Evolutionary conservation across 768 basidiomycete genomes (phyloP).

Genomic region (Leucogyrophana mollusca): DNA sequence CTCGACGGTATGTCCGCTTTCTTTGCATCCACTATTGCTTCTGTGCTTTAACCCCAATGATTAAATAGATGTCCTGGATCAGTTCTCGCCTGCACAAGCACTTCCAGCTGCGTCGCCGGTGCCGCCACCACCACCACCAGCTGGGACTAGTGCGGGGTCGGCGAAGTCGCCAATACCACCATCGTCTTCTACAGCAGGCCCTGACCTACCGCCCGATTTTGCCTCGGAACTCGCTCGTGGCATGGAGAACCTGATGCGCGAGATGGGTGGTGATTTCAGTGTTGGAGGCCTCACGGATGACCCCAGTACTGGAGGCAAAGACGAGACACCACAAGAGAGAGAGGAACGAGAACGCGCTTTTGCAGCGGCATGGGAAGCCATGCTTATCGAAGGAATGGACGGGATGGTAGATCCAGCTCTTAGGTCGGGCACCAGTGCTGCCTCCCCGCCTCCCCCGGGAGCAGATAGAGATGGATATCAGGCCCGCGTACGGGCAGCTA

Average conservation of each 20-base stretch:
- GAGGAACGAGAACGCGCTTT: slow-evolving; percentile 38
- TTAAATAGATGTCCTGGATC: slow-evolving; percentile 46
- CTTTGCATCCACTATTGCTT: neutral
- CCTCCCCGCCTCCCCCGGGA: slow-evolving; percentile 5
- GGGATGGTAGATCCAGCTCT: slow-evolving; percentile 26
- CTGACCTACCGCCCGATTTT: slow-evolving; percentile 30
- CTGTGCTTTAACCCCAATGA: neutral
- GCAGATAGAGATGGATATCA: slow-evolving; percentile 53
- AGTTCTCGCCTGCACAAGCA: slow-evolving; percentile 32
- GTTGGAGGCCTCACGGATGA: slow-evolving; percentile 9
- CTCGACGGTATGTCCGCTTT: slow-evolving; percentile 44
- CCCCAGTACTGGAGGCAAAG: slow-evolving; percentile 10
- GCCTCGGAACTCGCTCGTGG: slow-evolving; percentile 37
- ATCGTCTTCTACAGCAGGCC: neutral
- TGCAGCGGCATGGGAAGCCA: slow-evolving; percentile 68
- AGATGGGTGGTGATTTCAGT: slow-evolving; percentile 28
- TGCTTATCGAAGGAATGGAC: slow-evolving; percentile 65
- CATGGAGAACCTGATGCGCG: slow-evolving; percentile 46
- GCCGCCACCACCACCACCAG: slow-evolving; percentile 11
- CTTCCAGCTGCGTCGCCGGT: slow-evolving; percentile 12
- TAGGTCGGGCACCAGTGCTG: neutral
- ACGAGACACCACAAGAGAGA: slow-evolving; percentile 5
- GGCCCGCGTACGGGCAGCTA: slow-evolving; percentile 64
- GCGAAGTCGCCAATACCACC: slow-evolving; percentile 16
- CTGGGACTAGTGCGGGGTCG: slow-evolving; percentile 10